These are phyloP conservation scores for Bryoglossum gracile DNA, from an alignment of 495 filamentous ascomycete species.

Conservation along the genomic window DNA sequence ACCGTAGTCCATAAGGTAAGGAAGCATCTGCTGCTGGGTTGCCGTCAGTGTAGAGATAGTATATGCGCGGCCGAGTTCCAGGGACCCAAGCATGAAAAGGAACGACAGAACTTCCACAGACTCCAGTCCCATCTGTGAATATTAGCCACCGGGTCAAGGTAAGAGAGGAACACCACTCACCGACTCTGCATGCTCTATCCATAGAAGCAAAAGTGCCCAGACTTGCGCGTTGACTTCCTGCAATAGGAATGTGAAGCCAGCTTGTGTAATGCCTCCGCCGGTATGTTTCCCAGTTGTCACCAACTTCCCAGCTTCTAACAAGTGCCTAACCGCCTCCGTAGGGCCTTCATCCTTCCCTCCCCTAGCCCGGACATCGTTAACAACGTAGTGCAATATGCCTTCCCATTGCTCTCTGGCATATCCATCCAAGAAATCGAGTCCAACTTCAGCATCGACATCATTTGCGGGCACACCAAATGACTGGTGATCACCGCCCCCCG, in stretches of 20 bases:
- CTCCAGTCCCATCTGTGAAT: slow-evolving; percentile 59
- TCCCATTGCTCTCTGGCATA: slow-evolving; percentile 92
- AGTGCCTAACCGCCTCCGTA: slow-evolving; percentile 71
- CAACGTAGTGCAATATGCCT: slow-evolving; percentile 90
- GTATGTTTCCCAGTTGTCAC: slow-evolving; percentile 56
- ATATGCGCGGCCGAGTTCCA: slow-evolving; percentile 88
- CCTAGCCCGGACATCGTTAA: slow-evolving; percentile 46
- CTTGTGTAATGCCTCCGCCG: slow-evolving; percentile 69
- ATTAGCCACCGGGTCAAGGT: slow-evolving; percentile 23
- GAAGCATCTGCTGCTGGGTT: slow-evolving; percentile 78
- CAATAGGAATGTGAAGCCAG: slow-evolving; percentile 87
- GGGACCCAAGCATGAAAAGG: slow-evolving; percentile 87
- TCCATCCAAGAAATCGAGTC: slow-evolving; percentile 66
- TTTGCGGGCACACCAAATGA: slow-evolving; percentile 83
- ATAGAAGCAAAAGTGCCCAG: slow-evolving; percentile 89
- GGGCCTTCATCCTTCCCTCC: slow-evolving; percentile 39
- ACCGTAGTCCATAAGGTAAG: slow-evolving; percentile 81
- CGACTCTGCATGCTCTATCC: slow-evolving; percentile 75
- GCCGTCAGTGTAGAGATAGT: slow-evolving; percentile 69
- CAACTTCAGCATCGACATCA: slow-evolving; percentile 49
- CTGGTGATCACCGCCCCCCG: slow-evolving; percentile 73
- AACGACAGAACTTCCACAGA: slow-evolving; percentile 91
- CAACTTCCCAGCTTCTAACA: slow-evolving; percentile 71
- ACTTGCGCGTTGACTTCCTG: slow-evolving; percentile 95
- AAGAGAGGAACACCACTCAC: slow-evolving; percentile 19